Evolutionary conservation across 1,284 basidiomycete genomes (phyloP).

Genomic region (Rhodotorula mucilaginosa): DNA sequence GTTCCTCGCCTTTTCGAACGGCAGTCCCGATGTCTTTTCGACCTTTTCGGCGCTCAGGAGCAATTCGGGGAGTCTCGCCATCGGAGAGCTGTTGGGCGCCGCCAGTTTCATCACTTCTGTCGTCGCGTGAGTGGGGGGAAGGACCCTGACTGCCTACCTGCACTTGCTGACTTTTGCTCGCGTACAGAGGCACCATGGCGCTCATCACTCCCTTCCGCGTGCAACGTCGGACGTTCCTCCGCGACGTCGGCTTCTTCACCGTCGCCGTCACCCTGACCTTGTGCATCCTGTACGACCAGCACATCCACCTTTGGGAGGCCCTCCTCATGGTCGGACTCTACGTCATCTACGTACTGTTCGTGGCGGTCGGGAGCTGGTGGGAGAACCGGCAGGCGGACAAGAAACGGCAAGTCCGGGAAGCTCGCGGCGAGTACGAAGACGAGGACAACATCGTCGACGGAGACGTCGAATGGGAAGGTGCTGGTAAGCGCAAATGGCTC

Average conservation of each 20-base stretch:
- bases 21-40: slow-evolving; percentile 87
- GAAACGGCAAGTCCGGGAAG: slow-evolving; percentile 38
- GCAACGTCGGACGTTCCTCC: slow-evolving; percentile 72
- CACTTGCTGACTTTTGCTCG: too few relatives aligned
- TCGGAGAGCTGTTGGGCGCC: slow-evolving; percentile 92
- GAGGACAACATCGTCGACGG: slow-evolving; percentile 23
- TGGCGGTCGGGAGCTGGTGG: slow-evolving; percentile 78
- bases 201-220: slow-evolving; percentile 91
- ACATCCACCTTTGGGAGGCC: slow-evolving; percentile 72
- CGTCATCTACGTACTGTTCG: slow-evolving; percentile 69
- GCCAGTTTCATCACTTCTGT: slow-evolving; percentile 94
- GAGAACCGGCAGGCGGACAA: slow-evolving; percentile 56
- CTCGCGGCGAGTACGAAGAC: slow-evolving; percentile 31
- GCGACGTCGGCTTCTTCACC: slow-evolving; percentile 92
- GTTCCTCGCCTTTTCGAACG: slow-evolving; percentile 89
- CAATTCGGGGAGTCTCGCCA: slow-evolving; percentile 80
- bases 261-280: slow-evolving; percentile 71
- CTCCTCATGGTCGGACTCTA: slow-evolving; percentile 72
- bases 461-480: slow-evolving; percentile 21
- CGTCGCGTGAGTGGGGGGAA: slow-evolving; percentile 56
- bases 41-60: slow-evolving; percentile 90
- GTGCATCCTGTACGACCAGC: slow-evolving; percentile 72
- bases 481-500: background rate
- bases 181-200: slow-evolving; percentile 76
- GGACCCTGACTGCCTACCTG: too few relatives aligned